A percentile compares a stretch with the other conserved stretches of the same genome.
Evolutionary conservation across 768 basidiomycete species (phyloP).

Genomic region (Collybia sp.): DNA sequence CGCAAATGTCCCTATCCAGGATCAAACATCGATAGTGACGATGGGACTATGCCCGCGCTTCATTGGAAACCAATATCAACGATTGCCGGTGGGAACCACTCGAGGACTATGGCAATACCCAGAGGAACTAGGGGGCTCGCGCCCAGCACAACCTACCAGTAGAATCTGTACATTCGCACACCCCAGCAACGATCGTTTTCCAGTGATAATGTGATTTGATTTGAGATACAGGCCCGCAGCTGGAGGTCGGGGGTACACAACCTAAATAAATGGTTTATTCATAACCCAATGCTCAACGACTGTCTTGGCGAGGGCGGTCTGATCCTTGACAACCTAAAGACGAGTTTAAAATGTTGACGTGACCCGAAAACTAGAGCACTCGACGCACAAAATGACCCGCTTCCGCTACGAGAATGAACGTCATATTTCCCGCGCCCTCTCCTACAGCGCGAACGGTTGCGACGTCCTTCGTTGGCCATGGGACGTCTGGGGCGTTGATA

Average conservation of each 20-base stretch:
- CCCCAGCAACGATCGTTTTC: too few relatives aligned
- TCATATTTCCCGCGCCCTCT: constrained; percentile 27
- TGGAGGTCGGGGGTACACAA: too few relatives aligned
- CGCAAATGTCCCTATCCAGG: neutral
- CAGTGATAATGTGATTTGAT: too few relatives aligned
- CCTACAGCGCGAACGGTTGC: constrained; percentile 21
- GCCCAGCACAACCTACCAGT: neutral
- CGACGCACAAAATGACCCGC: constrained; percentile 27
- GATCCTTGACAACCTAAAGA: constrained; percentile 12
- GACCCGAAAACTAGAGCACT: neutral
- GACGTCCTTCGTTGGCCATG: constrained; percentile 17
- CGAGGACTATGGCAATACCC: constrained; percentile 5
- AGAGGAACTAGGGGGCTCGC: constrained; percentile 5
- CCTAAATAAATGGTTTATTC: constrained; percentile 1
- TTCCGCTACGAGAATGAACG: constrained; percentile 22
- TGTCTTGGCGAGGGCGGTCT: constrained; percentile 13
- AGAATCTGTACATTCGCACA: too few relatives aligned
- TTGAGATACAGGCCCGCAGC: too few relatives aligned
- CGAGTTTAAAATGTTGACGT: neutral
- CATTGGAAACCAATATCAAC: neutral
- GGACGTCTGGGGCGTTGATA: constrained; percentile 17
- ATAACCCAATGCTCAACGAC: constrained; percentile 14
- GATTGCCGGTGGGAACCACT: constrained; percentile 4
- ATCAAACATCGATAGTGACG: constrained; percentile 2
- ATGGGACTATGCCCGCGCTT: constrained; percentile 14